phyloP scores from a whole-genome alignment of 2,329 filamentous ascomycete species.

The Beauveria sp. region DNA sequence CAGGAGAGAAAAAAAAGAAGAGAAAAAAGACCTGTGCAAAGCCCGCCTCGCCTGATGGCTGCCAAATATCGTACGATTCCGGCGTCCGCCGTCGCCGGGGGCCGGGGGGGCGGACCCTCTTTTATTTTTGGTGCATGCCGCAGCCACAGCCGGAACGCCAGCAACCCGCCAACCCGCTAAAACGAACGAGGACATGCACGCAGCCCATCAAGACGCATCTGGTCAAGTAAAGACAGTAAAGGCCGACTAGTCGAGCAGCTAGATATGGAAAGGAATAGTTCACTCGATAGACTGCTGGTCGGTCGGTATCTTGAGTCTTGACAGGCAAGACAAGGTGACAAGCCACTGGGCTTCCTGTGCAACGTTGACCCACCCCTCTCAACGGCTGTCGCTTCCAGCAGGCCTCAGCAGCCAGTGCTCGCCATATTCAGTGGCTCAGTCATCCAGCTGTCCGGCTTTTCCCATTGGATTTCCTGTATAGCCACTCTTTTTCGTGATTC shows the following conservation, averaged over 20 bases:
- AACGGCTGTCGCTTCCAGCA: not conserved
- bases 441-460: not conserved
- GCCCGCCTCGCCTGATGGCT: constrained; percentile 5
- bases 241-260: too few species aligned
- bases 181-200: not conserved
- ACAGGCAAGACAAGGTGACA: not conserved
- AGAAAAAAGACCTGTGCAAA: not conserved
- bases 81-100: constrained; percentile 1
- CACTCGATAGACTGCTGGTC: too few species aligned
- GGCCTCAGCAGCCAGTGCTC: too few species aligned
- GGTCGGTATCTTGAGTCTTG: too few species aligned
- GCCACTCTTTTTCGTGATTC: not conserved
- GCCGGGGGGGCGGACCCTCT: not conserved
- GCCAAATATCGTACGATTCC: constrained; percentile 12
- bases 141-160: not conserved
- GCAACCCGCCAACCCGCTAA: not conserved
- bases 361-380: not conserved
- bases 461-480: not conserved
- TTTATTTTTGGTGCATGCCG: not conserved
- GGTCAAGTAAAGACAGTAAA: too few species aligned
- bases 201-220: too few species aligned
- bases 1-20: not conserved
- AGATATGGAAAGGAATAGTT: too few species aligned
- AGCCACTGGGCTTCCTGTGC: not conserved
- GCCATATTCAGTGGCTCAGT: not conserved